Base-by-base conservation (phyloP, 106 monocot genomes). In the Allium fistulosum region DNA sequence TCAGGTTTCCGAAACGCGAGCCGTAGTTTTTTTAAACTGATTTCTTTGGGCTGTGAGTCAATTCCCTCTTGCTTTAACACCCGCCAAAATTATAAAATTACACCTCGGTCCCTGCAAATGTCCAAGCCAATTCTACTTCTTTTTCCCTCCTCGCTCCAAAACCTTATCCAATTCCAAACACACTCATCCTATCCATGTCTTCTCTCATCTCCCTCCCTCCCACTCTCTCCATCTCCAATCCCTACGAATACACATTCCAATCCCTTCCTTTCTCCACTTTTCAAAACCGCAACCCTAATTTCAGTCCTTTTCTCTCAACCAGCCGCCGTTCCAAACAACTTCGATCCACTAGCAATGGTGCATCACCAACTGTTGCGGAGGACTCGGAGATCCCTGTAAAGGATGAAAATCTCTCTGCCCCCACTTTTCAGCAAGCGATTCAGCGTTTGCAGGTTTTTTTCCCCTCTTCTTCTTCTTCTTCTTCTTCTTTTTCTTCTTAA, bases 351-450 rank as follows among this genome's bases (percentile, higher is more conserved):
- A 66, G 70, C 8, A 78, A 77, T 53, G 81, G 71, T 14, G 84
- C 59, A 49, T 58, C 83, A 13, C 13, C 67, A 6, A 61, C 66
- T 11, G 49, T 45, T 72, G 26, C 73, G 17, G 49, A 71, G 7
- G 63, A 48, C 17, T 58, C 27, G 17, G 13, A 66, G 63, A 51
- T n/a, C 72, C 60, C 4, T 7, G 47, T n/a, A 17, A 51, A 46
- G 56, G 66, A 58, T 9, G 37, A 46, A 14, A 52, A 27, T 13
- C 48, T 55, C 17, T 69, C 81, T 6, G 81, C 59, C 10, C 91
- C 75, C 11, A 91, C 94, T 10, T 95, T 91, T 70, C 94, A 95
- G 79, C 88, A 88, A 77, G 94, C 94, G 51, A 88, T 95, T 49
- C 91, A 95, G 83, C 83, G 85, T 2, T 91, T 95, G 59, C 94